Evolutionary conservation across 2,329 filamentous ascomycete genomes (phyloP).

Genomic region (Monilinia fructicola): DNA sequence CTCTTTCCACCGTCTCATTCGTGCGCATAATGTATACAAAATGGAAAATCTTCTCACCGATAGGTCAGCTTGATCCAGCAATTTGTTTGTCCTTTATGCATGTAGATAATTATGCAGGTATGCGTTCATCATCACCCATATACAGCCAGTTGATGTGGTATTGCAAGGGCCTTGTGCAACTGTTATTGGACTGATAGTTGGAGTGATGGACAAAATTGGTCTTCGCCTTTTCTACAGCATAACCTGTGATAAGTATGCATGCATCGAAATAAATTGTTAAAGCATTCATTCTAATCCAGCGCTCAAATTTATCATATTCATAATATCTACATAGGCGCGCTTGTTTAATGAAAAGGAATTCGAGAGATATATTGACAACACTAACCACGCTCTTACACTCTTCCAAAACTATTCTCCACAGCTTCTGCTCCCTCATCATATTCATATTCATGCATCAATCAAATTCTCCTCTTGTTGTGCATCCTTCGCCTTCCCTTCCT

Average conservation of each 20-base stretch:
- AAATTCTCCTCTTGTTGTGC: constrained; percentile 58
- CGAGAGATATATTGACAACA: constrained; percentile 28
- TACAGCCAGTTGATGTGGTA: not conserved
- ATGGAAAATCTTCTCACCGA: constrained; percentile 12
- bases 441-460: constrained; percentile 53
- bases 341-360: constrained; percentile 17
- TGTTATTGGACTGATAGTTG: not conserved
- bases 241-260: not conserved
- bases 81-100: not conserved
- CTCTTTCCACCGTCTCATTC: not conserved
- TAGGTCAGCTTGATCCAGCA: not conserved
- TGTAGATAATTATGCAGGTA: not conserved
- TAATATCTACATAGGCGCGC: constrained; percentile 23
- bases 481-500: constrained; percentile 40
- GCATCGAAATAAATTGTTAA: not conserved
- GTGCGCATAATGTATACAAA: not conserved
- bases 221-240: not conserved
- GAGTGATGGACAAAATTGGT: not conserved
- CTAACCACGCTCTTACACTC: constrained; percentile 15
- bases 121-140: not conserved
- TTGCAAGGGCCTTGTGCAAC: not conserved
- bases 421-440: not conserved
- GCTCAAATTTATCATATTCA: not conserved
- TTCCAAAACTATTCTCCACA: constrained; percentile 6
- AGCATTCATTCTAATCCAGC: constrained; percentile 6